Evolutionary conservation across 2,329 filamentous ascomycete species (phyloP), one percentile per base, ranked within the genome.

Genomic region (Fusarium clavum): DNA sequence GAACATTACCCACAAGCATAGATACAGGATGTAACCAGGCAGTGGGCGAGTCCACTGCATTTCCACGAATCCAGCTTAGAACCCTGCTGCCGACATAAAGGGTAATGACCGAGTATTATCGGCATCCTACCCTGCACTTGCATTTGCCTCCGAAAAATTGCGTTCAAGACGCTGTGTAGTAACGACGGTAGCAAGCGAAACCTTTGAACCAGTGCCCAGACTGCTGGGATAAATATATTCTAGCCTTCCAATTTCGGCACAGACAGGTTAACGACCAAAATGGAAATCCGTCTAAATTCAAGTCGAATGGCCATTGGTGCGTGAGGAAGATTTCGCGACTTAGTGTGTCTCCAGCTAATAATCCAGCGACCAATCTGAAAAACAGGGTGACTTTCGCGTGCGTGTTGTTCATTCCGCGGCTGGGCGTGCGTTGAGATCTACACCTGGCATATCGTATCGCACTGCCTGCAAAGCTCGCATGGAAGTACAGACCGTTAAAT

Each of bases 231-330:
- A 62, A 18, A 25, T n/a, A 22, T 29, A 47, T 63, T 41, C 56
- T 57, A 61, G 52, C 44, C 61, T 58, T 57, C 49, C 60, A 70
- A 70, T 66, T 52, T 67, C 52, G 29, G 58, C 48, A 59, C 52
- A 64, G 47, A 55, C 40, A 43, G 54, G 55, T 47, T 25, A 25
- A 61, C 34, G 57, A 70, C 73, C 11, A 57, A 75, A 74, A 43
- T 57, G 70, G 73, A 75, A 75, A 75, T 69, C 70, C 73, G 73
- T 75, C 73, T 75, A 66, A 61, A 45, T 32, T 46, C 22, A 57
- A 49, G 47, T 53, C 45, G 58, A 38, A 57, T 52, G 58, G 58
- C 67, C 63, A 74, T 73, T 75, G 66, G 72, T 52, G 53, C 67
- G 58, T 52, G 47, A n/a, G 32, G 24, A 49, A 30, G 27, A 64